Evolutionary conservation across 306 rosid genomes (phyloP).

Genomic region (Malus orientalis): DNA sequence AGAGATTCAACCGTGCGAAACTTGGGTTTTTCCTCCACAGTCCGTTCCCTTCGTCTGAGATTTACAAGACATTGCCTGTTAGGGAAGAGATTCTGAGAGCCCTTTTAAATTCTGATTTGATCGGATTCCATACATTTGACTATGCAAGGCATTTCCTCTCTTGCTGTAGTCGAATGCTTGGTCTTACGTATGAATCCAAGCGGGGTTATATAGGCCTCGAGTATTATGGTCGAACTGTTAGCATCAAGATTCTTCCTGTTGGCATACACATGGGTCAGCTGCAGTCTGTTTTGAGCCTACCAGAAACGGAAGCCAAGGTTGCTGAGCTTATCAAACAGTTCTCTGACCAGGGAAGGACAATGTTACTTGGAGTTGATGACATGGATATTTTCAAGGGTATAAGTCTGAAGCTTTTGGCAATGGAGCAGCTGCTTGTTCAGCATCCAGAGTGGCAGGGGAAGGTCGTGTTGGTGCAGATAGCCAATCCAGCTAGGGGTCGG

Average conservation of each 20-base stretch:
- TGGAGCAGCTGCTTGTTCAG: slow-evolving; percentile 75
- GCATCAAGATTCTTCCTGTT: slow-evolving; percentile 77
- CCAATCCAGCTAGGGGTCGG: slow-evolving; percentile 74
- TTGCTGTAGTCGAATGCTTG: slow-evolving; percentile 84
- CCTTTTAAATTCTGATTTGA: slow-evolving; percentile 70
- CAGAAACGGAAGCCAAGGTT: slow-evolving; percentile 53
- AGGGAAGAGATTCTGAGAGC: slow-evolving; percentile 76
- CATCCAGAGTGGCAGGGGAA: slow-evolving; percentile 54
- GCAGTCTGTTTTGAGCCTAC: slow-evolving; percentile 47
- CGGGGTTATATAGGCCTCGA: slow-evolving; percentile 78
- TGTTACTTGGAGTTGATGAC: slow-evolving; percentile 81
- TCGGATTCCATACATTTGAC: slow-evolving; percentile 84
- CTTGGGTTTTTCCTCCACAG: slow-evolving; percentile 84
- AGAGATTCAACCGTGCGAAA: slow-evolving; percentile 65
- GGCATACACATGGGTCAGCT: slow-evolving; percentile 85
- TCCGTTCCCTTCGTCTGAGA: slow-evolving; percentile 80
- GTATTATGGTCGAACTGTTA: slow-evolving; percentile 78
- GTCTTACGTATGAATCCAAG: slow-evolving; percentile 66
- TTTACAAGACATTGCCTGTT: slow-evolving; percentile 66
- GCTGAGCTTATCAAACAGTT: slow-evolving; percentile 46
- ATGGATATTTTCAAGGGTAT: slow-evolving; percentile 89
- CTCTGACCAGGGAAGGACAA: slow-evolving; percentile 35
- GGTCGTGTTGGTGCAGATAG: slow-evolving; percentile 81
- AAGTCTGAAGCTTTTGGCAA: slow-evolving; percentile 73
- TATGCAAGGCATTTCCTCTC: slow-evolving; percentile 79